phyloP scores from a whole-genome alignment of 2,329 filamentous ascomycete species.

The Neopestalotiopsis sp. region DNA sequence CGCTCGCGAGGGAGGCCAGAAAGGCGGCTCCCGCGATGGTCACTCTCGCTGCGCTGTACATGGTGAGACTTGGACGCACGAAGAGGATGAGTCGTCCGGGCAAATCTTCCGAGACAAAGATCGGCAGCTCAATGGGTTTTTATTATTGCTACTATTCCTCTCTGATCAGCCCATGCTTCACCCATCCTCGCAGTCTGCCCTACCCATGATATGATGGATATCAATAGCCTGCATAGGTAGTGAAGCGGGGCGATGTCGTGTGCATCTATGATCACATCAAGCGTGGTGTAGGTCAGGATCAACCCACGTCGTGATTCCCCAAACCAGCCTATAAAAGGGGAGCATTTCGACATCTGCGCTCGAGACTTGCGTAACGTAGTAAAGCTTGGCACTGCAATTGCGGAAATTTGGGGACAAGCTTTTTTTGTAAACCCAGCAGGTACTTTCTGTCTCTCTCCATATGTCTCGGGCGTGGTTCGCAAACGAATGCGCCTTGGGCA shows the following conservation, averaged over 20 bases:
- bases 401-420: not conserved
- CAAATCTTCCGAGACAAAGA: not conserved
- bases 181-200: not conserved
- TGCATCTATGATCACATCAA: not conserved
- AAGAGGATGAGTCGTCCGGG: not conserved
- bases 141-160: not conserved
- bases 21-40: not conserved
- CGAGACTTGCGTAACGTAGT: not conserved
- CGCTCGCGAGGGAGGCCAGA: conserved; percentile 18
- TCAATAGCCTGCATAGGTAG: not conserved
- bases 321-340: not conserved
- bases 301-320: not conserved
- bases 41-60: not conserved
- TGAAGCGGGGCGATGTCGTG: not conserved
- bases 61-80: not conserved
- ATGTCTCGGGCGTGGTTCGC: too few species aligned
- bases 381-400: not conserved
- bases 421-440: not conserved
- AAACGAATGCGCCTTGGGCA: not conserved
- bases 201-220: too few species aligned
- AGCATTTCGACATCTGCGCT: conserved; percentile 2
- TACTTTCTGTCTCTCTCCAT: too few species aligned
- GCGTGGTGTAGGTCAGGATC: not conserved
- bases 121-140: not conserved
- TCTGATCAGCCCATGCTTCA: not conserved